Percentiles rank a stretch among this genome's conserved stretches.
phyloP scores from a whole-genome alignment of 2,329 filamentous ascomycete genomes.

The Bertia moriformis region DNA sequence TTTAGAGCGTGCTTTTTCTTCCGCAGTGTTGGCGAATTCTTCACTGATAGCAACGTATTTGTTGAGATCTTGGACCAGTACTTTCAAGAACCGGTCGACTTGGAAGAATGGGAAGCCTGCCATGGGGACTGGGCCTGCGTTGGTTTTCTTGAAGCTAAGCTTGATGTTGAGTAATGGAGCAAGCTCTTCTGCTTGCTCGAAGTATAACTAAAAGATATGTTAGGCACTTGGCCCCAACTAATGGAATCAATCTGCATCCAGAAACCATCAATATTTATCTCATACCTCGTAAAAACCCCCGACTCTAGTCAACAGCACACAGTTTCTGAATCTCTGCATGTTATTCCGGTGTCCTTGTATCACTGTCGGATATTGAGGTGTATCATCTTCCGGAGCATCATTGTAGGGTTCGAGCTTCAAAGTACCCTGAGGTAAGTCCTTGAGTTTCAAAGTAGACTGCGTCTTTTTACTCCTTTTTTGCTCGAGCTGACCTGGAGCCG shows the following conservation, averaged over 20 bases:
- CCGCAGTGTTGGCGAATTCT: constrained; percentile 44
- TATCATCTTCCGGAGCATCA: constrained; percentile 18
- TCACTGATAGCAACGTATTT: constrained; percentile 61
- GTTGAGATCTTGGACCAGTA: constrained; percentile 58
- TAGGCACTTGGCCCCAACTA: neutral
- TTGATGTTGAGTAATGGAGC: constrained; percentile 56
- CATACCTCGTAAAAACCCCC: constrained; percentile 53
- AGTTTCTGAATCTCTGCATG: constrained; percentile 56
- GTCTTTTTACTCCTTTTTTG: constrained; percentile 17
- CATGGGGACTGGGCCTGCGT: constrained; percentile 48
- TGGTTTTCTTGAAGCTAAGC: constrained; percentile 42
- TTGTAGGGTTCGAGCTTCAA: constrained; percentile 8
- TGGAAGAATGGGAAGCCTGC: constrained; percentile 59
- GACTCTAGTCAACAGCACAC: constrained; percentile 56
- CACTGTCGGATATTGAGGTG: constrained; percentile 40
- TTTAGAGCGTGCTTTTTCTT: constrained; percentile 36
- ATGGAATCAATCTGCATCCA: neutral
- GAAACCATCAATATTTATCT: neutral
- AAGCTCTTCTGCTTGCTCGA: constrained; percentile 57
- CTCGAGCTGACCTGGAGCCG: constrained; percentile 4
- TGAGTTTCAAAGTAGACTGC: constrained; percentile 19
- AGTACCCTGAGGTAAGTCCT: neutral
- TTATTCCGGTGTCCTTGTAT: constrained; percentile 54
- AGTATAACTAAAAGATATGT: constrained; percentile 34
- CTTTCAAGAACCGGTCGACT: constrained; percentile 56